Evolutionary conservation across 2,329 filamentous ascomycete genomes (phyloP).

Genomic region (Saccharata proteae): DNA sequence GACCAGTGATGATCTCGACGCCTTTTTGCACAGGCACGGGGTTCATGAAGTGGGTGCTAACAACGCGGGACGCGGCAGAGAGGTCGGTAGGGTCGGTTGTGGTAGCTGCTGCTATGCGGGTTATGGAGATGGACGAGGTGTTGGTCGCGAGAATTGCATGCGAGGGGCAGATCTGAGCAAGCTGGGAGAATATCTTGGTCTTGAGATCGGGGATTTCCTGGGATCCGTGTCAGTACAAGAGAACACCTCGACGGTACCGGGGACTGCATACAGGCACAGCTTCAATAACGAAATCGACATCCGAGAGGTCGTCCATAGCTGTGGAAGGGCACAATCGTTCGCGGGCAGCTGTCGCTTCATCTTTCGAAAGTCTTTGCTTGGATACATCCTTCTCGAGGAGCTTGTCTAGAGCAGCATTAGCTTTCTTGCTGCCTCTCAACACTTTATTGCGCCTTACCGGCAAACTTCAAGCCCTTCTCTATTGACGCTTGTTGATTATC

Average conservation of each 20-base stretch:
- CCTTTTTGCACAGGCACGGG: slow-evolving; percentile 94
- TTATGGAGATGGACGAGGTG: slow-evolving; percentile 97
- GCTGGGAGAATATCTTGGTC: slow-evolving; percentile 69
- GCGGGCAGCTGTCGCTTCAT: slow-evolving; percentile 63
- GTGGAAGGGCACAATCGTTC: slow-evolving; percentile 58
- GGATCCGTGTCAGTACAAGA: background rate
- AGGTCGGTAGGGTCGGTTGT: slow-evolving; percentile 67
- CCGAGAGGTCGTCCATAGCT: slow-evolving; percentile 61
- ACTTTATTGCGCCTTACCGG: slow-evolving; percentile 41
- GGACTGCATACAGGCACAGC: slow-evolving; percentile 61
- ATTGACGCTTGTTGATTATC: slow-evolving; percentile 76
- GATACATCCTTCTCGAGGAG: slow-evolving; percentile 84
- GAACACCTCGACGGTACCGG: background rate
- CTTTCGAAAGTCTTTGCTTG: slow-evolving; percentile 74
- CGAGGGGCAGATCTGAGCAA: slow-evolving; percentile 68
- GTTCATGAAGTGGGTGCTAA: slow-evolving; percentile 99
- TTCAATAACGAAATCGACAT: slow-evolving; percentile 96
- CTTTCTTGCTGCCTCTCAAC: background rate
- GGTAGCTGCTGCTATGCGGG: slow-evolving; percentile 82
- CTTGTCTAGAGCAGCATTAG: slow-evolving; percentile 49
- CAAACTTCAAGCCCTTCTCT: slow-evolving; percentile 82
- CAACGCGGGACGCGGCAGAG: slow-evolving; percentile 71
- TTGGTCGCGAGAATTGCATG: slow-evolving; percentile 93
- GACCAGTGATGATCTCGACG: slow-evolving; percentile 89
- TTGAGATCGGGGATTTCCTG: slow-evolving; percentile 77